Evolutionary conservation across 768 basidiomycete species (phyloP).

Genomic region (Postia placenta): DNA sequence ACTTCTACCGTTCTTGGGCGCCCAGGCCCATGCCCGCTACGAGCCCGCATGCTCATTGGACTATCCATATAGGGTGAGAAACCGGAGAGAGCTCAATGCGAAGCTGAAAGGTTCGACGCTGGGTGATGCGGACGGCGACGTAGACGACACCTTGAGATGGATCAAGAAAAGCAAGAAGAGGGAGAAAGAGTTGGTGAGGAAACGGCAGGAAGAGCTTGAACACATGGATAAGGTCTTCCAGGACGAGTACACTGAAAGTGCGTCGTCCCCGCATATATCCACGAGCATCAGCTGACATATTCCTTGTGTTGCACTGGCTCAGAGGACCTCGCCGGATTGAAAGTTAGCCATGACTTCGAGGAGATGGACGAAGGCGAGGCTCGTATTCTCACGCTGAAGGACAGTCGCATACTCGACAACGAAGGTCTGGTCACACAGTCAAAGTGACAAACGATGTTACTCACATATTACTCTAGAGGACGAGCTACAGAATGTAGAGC

Average conservation of each 20-base stretch:
- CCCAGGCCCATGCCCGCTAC: constrained; percentile 35
- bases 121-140: constrained; percentile 76
- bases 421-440: constrained; percentile 54
- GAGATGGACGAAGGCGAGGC: constrained; percentile 91
- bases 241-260: constrained; percentile 85
- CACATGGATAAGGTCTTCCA: constrained; percentile 74
- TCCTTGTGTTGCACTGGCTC: neutral
- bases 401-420: constrained; percentile 89
- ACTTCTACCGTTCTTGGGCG: constrained; percentile 27
- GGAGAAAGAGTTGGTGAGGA: constrained; percentile 82
- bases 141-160: constrained; percentile 83
- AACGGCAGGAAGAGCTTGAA: constrained; percentile 78
- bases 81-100: constrained; percentile 86
- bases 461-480: constrained; percentile 60
- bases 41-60: constrained; percentile 28
- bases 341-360: constrained; percentile 94
- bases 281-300: neutral
- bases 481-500: constrained; percentile 91
- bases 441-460: neutral
- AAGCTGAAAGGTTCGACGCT: constrained; percentile 91
- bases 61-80: constrained; percentile 66
- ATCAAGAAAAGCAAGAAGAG: constrained; percentile 86
- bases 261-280: constrained; percentile 25
- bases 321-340: constrained; percentile 91
- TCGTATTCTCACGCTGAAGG: constrained; percentile 94